phyloP scores from a whole-genome alignment of 2,329 filamentous ascomycete genomes.

The Talaromyces verruculosus region DNA sequence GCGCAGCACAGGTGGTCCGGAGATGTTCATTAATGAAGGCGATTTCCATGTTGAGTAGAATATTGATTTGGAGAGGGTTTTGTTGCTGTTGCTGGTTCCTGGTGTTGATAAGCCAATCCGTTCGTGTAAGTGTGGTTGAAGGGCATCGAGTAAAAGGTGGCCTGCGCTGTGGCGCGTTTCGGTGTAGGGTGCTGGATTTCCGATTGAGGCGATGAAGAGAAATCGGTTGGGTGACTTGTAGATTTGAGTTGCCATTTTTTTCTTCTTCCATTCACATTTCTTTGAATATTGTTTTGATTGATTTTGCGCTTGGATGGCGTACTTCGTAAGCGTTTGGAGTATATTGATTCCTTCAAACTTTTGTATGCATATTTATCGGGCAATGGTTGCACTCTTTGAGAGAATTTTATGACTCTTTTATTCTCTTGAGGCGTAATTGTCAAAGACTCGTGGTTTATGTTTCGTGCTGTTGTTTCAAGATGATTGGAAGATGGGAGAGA shows the following conservation, averaged over 20 bases:
- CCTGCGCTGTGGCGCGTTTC: constrained; percentile 84
- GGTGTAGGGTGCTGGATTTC: constrained; percentile 70
- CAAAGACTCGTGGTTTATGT: background rate
- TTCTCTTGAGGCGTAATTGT: background rate
- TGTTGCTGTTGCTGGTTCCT: constrained; percentile 49
- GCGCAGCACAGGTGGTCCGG: constrained; percentile 66
- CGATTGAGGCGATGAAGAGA: constrained; percentile 81
- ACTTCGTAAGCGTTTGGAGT: background rate
- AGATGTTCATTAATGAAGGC: constrained; percentile 79
- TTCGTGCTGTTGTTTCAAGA: background rate
- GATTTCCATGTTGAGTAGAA: constrained; percentile 61
- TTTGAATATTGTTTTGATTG: background rate
- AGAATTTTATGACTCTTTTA: background rate
- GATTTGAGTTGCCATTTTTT: constrained; percentile 12
- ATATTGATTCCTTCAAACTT: background rate
- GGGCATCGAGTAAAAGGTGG: constrained; percentile 68
- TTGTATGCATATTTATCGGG: background rate
- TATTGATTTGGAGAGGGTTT: constrained; percentile 40
- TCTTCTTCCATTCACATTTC: background rate
- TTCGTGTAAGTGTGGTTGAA: constrained; percentile 52
- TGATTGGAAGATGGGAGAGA: background rate
- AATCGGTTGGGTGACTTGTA: constrained; percentile 29
- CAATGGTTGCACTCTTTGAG: background rate
- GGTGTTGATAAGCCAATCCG: constrained; percentile 52
- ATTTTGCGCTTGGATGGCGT: background rate